Conservation (phyloP, 805 yeast genomes). For the Saturnispora ahearnii region DNA sequence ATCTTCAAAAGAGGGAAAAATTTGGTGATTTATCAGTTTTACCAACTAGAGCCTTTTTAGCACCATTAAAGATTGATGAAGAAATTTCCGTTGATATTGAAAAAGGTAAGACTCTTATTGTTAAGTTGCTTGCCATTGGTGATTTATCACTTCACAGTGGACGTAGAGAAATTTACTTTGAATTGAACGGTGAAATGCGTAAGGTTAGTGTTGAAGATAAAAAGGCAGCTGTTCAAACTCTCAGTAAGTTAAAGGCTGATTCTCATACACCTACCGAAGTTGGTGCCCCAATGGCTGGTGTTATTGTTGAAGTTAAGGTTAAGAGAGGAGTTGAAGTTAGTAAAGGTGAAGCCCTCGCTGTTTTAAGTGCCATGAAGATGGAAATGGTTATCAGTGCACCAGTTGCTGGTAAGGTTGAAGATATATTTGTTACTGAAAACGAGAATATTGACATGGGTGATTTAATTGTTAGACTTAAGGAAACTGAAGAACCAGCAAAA, state of each 20-base stretch:
- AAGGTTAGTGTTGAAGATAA: conserved; percentile 78
- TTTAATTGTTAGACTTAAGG: conserved; percentile 46
- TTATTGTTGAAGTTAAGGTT: conserved; percentile 90
- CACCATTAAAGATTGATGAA: conserved; percentile 81
- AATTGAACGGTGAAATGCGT: conserved; percentile 97
- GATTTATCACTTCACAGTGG: conserved; percentile 80
- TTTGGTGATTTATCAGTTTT: conserved; percentile 91
- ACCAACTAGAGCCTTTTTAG: conserved; percentile 86
- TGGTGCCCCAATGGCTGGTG: conserved; percentile 68
- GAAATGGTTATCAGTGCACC: conserved; percentile 94
- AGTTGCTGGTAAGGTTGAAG: conserved; percentile 73
- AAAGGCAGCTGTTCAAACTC: conserved; percentile 67
- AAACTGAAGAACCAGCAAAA: background rate
- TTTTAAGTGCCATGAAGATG: conserved; percentile 97
- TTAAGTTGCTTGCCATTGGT: conserved; percentile 88
- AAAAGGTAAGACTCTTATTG: conserved; percentile 87
- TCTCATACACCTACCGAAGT: conserved; percentile 77
- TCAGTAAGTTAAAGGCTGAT: conserved; percentile 65
- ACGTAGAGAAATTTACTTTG: conserved; percentile 81
- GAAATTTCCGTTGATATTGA: conserved; percentile 86
- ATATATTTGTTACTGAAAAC: conserved; percentile 73
- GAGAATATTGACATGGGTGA: conserved; percentile 95
- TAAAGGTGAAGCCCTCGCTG: conserved; percentile 71
- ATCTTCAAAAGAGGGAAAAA: conserved; percentile 59
- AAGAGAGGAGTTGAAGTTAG: conserved; percentile 67